phyloP scores from a whole-genome alignment of 192 early-diverging fungal species.

The Mortierella hygrophila region DNA sequence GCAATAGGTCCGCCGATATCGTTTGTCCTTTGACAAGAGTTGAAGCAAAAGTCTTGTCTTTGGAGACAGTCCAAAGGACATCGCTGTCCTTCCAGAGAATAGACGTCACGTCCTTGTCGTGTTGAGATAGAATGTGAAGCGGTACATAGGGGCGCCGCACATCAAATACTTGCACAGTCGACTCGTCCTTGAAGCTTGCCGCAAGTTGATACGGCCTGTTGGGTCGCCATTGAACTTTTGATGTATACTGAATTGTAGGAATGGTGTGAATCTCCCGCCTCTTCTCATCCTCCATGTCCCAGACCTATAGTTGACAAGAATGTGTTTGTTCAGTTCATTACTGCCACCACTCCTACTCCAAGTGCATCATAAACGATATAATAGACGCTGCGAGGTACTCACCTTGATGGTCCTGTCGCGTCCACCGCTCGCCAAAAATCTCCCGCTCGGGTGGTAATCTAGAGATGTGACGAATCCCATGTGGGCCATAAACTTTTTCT shows the following conservation, averaged over 20 bases:
- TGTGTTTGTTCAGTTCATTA: neutral
- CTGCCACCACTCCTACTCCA: neutral
- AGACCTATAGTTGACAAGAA: slow-evolving; percentile 58
- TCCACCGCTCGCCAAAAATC: slow-evolving; percentile 80
- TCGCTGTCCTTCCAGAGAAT: slow-evolving; percentile 75
- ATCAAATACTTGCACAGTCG: slow-evolving; percentile 81
- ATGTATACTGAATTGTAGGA: slow-evolving; percentile 74
- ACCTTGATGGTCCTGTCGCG: slow-evolving; percentile 84
- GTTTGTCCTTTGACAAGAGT: slow-evolving; percentile 64
- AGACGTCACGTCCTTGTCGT: slow-evolving; percentile 78
- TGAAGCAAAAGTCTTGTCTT: slow-evolving; percentile 80
- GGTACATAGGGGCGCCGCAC: slow-evolving; percentile 76
- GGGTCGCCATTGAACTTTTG: slow-evolving; percentile 81
- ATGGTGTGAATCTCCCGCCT: slow-evolving; percentile 70
- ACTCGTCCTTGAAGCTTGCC: slow-evolving; percentile 73
- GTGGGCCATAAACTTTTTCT: slow-evolving; percentile 78
- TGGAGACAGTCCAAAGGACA: slow-evolving; percentile 78
- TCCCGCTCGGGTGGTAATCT: slow-evolving; percentile 82
- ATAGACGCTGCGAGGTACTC: neutral
- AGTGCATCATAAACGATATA: neutral
- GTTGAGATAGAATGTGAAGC: slow-evolving; percentile 74
- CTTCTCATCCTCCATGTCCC: slow-evolving; percentile 77
- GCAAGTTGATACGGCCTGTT: slow-evolving; percentile 76
- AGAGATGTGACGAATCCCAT: slow-evolving; percentile 77
- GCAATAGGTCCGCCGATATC: slow-evolving; percentile 64